These are phyloP conservation scores for Globisporangium echinulatum DNA, from an alignment of 352 stramenopile genomes.

Conservation along the genomic window DNA sequence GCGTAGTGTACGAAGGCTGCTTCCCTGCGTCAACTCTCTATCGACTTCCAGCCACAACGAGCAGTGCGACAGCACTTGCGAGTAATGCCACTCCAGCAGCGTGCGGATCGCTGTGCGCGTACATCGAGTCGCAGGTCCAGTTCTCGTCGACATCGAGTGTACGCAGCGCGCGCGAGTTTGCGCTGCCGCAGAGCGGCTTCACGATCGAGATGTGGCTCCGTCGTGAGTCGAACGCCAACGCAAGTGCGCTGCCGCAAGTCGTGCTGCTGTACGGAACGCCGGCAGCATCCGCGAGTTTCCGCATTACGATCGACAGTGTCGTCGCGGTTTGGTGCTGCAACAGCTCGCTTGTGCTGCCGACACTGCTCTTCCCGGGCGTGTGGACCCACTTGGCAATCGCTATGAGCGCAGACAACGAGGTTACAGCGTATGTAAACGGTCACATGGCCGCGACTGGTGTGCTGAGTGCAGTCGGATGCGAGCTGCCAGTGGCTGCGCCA, in stretches of 20 bases:
- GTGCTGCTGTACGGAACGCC: constrained; percentile 27
- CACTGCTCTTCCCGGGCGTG: constrained; percentile 10
- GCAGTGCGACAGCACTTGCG: background rate
- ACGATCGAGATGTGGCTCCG: constrained; percentile 44
- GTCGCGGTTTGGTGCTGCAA: constrained; percentile 28
- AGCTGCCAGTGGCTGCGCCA: constrained; percentile 11
- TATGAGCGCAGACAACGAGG: constrained; percentile 9
- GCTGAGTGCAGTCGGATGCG: constrained; percentile 19
- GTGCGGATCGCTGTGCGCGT: constrained; percentile 20
- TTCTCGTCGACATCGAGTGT: constrained; percentile 21
- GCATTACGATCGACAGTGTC: constrained; percentile 12
- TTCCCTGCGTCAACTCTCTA: constrained; percentile 20
- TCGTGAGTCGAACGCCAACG: constrained; percentile 7
- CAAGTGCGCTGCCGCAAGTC: constrained; percentile 13
- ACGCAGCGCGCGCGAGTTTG: constrained; percentile 21
- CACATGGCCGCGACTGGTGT: constrained; percentile 13
- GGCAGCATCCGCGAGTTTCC: constrained; percentile 1
- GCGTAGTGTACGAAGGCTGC: constrained; percentile 29
- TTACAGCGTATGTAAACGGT: constrained; percentile 28
- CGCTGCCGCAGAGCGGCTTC: constrained; percentile 14
- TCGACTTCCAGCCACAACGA: constrained; percentile 2
- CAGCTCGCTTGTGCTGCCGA: constrained; percentile 25
- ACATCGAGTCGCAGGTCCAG: constrained; percentile 25
- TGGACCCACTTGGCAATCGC: constrained; percentile 44
- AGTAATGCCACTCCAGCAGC: constrained; percentile 8